Evolutionary conservation across 148 eudicot species (phyloP).

Genomic region (Persicaria tinctoria): DNA sequence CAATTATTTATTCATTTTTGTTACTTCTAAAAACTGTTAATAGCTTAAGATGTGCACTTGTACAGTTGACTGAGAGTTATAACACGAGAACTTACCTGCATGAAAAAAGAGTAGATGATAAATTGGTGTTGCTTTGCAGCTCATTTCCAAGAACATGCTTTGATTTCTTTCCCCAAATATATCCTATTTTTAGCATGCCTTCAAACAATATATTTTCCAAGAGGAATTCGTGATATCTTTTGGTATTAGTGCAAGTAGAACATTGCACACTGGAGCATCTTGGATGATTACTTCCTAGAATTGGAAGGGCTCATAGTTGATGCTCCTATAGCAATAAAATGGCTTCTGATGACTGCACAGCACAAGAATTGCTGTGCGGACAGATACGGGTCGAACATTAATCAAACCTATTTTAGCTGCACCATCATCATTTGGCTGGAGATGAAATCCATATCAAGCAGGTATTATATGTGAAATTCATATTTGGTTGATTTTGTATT

Average conservation of each 20-base stretch:
- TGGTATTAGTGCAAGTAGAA: neutral
- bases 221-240: neutral
- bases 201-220: neutral
- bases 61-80: neutral
- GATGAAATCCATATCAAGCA: neutral
- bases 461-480: conserved; percentile 2
- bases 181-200: neutral
- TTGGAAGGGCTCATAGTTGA: conserved; percentile 47
- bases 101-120: neutral
- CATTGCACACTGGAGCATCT: conserved; percentile 28
- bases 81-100: neutral
- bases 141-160: neutral
- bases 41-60: neutral
- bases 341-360: conserved; percentile 89
- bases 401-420: neutral
- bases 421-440: neutral
- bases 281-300: conserved; percentile 44
- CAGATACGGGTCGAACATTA: conserved; percentile 75
- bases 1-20: neutral
- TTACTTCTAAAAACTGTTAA: neutral
- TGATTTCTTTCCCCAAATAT: neutral
- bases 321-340: conserved; percentile 49
- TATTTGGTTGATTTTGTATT: neutral
- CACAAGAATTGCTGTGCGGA: conserved; percentile 68
- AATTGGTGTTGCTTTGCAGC: conserved; percentile 1